phyloP scores from a whole-genome alignment of 139 green algal genomes.

The Picocystis salinarum region DNA sequence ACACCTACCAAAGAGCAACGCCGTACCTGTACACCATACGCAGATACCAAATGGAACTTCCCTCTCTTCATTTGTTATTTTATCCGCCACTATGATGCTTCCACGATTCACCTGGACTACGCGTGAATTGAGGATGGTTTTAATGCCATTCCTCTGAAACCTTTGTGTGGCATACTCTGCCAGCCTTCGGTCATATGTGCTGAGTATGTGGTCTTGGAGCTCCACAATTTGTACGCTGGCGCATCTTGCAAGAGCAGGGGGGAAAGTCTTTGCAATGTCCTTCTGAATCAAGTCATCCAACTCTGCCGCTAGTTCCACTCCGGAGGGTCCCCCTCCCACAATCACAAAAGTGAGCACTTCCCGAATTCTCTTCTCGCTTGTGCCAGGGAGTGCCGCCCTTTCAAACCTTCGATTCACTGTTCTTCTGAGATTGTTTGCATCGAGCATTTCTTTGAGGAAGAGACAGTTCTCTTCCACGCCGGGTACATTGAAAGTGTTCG shows the following conservation, averaged over 20 bases:
- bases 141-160: constrained; percentile 32
- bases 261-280: constrained; percentile 23
- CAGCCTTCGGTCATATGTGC: constrained; percentile 72
- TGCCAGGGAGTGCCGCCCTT: constrained; percentile 54
- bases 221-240: constrained; percentile 39
- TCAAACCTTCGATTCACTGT: constrained; percentile 74
- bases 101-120: constrained; percentile 15
- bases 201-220: constrained; percentile 74
- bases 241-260: constrained; percentile 9
- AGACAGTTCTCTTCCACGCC: constrained; percentile 62
- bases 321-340: constrained; percentile 69
- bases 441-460: constrained; percentile 75
- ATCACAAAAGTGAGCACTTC: constrained; percentile 79
- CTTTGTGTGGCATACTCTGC: constrained; percentile 46
- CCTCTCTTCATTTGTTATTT: constrained; percentile 12
- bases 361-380: constrained; percentile 42
- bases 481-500: constrained; percentile 82
- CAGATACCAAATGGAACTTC: constrained; percentile 60
- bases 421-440: constrained; percentile 43
- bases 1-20: too few relatives aligned
- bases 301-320: constrained; percentile 79
- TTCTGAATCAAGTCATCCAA: constrained; percentile 66
- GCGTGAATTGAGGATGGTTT: constrained; percentile 12
- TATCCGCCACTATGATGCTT: constrained; percentile 6
- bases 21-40: constrained; percentile 78